Evolutionary conservation across 1,284 basidiomycete genomes (phyloP).

Genomic region (Chiua sp.): DNA sequence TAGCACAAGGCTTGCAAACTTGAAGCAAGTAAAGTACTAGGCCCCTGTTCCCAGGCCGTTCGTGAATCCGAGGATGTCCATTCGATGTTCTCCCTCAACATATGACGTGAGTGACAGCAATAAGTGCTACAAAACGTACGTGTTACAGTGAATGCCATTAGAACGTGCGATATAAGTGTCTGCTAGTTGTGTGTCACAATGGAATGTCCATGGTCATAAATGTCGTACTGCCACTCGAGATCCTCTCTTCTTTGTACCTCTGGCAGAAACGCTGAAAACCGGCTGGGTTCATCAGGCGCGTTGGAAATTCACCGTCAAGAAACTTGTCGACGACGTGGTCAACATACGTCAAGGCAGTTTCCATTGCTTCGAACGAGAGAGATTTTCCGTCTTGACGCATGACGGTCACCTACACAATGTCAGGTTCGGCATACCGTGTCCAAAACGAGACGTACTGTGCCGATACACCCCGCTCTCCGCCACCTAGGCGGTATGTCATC

Average conservation of each 20-base stretch:
- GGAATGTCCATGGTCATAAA: conserved; percentile 22
- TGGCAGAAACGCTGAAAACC: conserved; percentile 31
- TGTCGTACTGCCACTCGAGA: conserved; percentile 5
- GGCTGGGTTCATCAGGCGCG: conserved; percentile 21
- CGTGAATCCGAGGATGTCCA: background rate
- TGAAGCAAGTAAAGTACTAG: too few species aligned
- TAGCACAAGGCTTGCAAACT: too few species aligned
- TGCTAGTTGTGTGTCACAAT: conserved; percentile 7
- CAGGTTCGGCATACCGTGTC: background rate
- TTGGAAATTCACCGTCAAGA: conserved; percentile 19
- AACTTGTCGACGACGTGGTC: conserved; percentile 28
- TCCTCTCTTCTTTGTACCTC: conserved; percentile 24
- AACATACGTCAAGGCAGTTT: conserved; percentile 31
- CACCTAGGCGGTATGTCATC: conserved; percentile 17
- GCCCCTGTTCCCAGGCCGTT: too few species aligned
- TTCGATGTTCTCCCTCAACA: background rate
- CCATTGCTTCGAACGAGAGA: conserved; percentile 30
- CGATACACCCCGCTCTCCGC: conserved; percentile 28
- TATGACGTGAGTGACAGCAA: background rate
- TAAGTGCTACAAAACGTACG: background rate
- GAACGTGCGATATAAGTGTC: too few species aligned
- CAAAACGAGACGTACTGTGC: conserved; percentile 23
- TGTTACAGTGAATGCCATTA: background rate
- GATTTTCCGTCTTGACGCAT: conserved; percentile 31
- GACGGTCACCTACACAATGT: conserved; percentile 24